phyloP scores from a whole-genome alignment of 495 filamentous ascomycete genomes.

The Lophiotrema nucula region DNA sequence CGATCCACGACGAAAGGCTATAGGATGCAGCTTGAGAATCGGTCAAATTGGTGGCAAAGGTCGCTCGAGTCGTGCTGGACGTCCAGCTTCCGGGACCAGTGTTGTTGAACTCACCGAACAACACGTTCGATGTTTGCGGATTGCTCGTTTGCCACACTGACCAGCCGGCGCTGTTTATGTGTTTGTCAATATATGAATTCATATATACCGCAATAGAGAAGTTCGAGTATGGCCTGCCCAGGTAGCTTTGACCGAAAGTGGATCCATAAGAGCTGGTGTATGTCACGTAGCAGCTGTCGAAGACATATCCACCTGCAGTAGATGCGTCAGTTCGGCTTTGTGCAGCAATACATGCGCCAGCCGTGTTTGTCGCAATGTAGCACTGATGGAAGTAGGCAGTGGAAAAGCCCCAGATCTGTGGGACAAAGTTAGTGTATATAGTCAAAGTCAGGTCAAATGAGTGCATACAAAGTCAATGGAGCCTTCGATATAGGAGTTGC shows the following conservation, averaged over 20 bases:
- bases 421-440: too few relatives aligned
- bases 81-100: slow-evolving; percentile 22
- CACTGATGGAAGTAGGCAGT: slow-evolving; percentile 31
- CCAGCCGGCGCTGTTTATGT: slow-evolving; percentile 29
- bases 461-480: slow-evolving; percentile 18
- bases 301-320: slow-evolving; percentile 24
- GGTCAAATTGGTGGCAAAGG: slow-evolving; percentile 27
- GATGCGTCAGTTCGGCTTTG: slow-evolving; percentile 2
- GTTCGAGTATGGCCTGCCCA: slow-evolving; percentile 24
- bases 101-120: slow-evolving; percentile 28
- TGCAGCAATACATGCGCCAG: slow-evolving; percentile 23
- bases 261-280: slow-evolving; percentile 13
- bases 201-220: slow-evolving; percentile 26
- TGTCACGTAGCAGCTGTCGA: slow-evolving; percentile 18
- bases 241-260: slow-evolving; percentile 17
- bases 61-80: slow-evolving; percentile 8
- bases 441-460: too few relatives aligned
- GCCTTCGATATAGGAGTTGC: slow-evolving; percentile 26
- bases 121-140: slow-evolving; percentile 1
- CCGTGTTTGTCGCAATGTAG: slow-evolving; percentile 22
- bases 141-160: slow-evolving; percentile 18
- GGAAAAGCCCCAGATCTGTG: slow-evolving; percentile 27
- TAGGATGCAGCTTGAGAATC: slow-evolving; percentile 6
- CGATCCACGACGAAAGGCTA: slow-evolving; percentile 11
- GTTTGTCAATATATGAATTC: slow-evolving; percentile 24